phyloP scores from a whole-genome alignment of 202 grass and related monocot species.

The Digitaria exilis region DNA sequence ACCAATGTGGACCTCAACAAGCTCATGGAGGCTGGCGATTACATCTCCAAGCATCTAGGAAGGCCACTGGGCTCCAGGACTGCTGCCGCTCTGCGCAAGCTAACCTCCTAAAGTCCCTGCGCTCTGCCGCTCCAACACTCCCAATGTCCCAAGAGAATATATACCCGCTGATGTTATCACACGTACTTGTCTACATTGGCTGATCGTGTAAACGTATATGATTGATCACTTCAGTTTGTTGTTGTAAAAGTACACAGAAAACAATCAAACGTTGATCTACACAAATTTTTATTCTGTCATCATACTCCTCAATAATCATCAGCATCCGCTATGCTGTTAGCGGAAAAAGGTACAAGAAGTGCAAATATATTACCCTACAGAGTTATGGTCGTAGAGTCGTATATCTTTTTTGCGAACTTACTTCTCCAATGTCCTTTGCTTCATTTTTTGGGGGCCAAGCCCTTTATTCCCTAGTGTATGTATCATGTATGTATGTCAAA shows the following conservation, averaged over 20 bases:
- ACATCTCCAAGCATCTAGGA: slow-evolving; percentile 84
- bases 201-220: neutral
- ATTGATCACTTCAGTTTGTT: neutral
- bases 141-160: neutral
- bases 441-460: no score
- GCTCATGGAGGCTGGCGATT: slow-evolving; percentile 82
- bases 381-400: no score
- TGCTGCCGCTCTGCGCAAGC: slow-evolving; percentile 55
- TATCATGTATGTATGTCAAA: no score
- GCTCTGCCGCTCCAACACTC: neutral
- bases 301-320: neutral
- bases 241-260: neutral
- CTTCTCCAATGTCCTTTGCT: no score
- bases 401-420: no score
- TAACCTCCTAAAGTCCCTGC: slow-evolving; percentile 26
- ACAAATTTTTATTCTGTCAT: neutral
- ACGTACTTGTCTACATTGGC: neutral
- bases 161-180: neutral
- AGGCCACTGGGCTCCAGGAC: slow-evolving; percentile 78
- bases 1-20: slow-evolving; percentile 75
- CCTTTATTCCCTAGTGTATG: no score
- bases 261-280: neutral
- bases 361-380: neutral
- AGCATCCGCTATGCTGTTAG: neutral
- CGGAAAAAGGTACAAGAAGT: neutral